Evolutionary conservation across 345 rosid species (phyloP), one percentile per base, ranked within the genome.

Genomic region (Populus ilicifolia): DNA sequence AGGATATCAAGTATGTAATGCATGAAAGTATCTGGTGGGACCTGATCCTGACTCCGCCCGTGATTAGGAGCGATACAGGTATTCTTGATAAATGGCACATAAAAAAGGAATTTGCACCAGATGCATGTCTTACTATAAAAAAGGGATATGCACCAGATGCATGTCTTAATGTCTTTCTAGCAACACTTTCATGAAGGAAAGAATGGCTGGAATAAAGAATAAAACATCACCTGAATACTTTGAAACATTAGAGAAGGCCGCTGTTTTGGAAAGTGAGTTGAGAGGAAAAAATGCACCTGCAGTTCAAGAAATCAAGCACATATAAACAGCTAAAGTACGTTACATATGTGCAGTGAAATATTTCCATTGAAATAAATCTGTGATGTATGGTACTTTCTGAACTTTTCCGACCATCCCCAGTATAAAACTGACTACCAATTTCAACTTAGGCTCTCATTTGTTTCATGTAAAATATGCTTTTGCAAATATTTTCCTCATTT

Each of bases 191-290:
- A 74, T 20, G 77, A n/a, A 63, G 7, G 25, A 41, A 74, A 8
- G 56, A 6, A 38, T 43, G n/a, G 3, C 8, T 2, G 11, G 33
- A 75, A 46, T 8, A 13, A 27, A 77, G 79, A 56, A 18, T 36
- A 29, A 27, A 68, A 50, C 20, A 71, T 77, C 76, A 95, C 99
- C 97, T 91, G 94, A 72, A 86, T 86, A 87, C 99, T 96, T 75
- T 91, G 97, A 72, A 96, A 91, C 85, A 89, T 81, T 77, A 96
- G 76, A 79, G 85, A 79, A 50, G 98, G 96, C 77, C 86, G 98
- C 73, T 91, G 93, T 87, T 89, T 96, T 9, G 99, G 99, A 84
- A 92, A 96, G 80, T 87, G 95, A 68, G 91, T 83, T 83, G 95
- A 77, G 75, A 96, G 70, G 71, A 77, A 78, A 81, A 96, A 67